These are phyloP conservation scores for Thalassiosira pacifica DNA, from an alignment of 352 stramenopile species.

Conservation along the genomic window DNA sequence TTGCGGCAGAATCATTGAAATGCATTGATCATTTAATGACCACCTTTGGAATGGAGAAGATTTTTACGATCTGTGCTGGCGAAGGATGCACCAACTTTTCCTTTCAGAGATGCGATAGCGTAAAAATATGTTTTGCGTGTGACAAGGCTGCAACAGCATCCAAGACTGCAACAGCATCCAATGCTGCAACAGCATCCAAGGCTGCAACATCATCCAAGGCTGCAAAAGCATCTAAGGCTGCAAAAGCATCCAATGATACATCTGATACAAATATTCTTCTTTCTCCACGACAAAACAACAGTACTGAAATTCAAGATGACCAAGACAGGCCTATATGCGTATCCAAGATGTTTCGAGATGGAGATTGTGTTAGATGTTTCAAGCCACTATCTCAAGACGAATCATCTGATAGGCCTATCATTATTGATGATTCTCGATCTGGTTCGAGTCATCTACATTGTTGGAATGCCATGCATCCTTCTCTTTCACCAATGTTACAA, in stretches of 20 bases:
- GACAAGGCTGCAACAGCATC: not conserved
- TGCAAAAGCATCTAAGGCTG: not conserved
- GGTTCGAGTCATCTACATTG: not conserved
- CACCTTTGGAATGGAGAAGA: not conserved
- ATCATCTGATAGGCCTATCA: not conserved
- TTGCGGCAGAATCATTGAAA: not conserved
- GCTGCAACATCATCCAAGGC: not conserved
- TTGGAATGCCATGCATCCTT: not conserved
- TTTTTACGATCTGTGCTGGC: conserved; percentile 1
- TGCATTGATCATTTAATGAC: conserved; percentile 4
- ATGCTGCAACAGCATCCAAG: not conserved
- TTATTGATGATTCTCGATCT: not conserved
- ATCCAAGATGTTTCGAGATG: not conserved
- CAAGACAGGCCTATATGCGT: not conserved
- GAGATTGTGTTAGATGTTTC: not conserved
- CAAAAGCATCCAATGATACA: not conserved
- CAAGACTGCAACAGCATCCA: not conserved
- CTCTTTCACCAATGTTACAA: not conserved
- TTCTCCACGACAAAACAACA: not conserved
- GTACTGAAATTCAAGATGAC: not conserved
- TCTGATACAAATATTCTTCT: not conserved
- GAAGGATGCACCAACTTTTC: not conserved
- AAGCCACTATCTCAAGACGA: not conserved
- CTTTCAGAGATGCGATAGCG: not conserved
- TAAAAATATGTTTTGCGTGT: not conserved